A percentile compares a stretch with the other conserved stretches of the same genome.
These are phyloP conservation scores for Sclerotinia nivalis DNA, from an alignment of 2,329 filamentous ascomycete genomes.

Conservation along the genomic window DNA sequence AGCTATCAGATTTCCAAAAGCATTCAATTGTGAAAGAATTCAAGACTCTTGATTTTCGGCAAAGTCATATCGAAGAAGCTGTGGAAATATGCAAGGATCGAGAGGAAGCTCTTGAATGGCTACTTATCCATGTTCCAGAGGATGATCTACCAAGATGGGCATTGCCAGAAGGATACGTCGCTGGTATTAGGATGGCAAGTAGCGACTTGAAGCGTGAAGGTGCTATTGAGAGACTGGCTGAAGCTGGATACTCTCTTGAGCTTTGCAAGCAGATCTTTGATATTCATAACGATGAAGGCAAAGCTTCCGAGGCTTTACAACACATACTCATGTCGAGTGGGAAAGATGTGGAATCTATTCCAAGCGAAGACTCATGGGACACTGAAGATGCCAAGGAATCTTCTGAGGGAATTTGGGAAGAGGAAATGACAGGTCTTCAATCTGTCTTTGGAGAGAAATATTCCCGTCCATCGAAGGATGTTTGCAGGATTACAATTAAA, in stretches of 20 bases:
- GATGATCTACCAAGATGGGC: constrained; percentile 94
- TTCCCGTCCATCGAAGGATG: constrained; percentile 56
- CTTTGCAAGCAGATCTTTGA: constrained; percentile 79
- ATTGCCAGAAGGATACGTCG: constrained; percentile 86
- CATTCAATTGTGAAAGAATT: constrained; percentile 70
- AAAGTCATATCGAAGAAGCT: constrained; percentile 86
- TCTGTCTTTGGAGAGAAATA: constrained; percentile 82
- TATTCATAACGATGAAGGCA: constrained; percentile 68
- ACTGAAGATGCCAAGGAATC: constrained; percentile 48
- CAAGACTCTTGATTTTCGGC: constrained; percentile 78
- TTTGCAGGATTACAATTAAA: constrained; percentile 70
- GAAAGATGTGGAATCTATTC: constrained; percentile 39
- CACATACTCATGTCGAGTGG: constrained; percentile 59
- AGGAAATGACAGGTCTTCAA: constrained; percentile 80
- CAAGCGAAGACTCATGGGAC: constrained; percentile 43
- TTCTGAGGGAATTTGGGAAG: constrained; percentile 73
- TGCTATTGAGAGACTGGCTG: constrained; percentile 76
- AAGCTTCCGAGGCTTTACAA: constrained; percentile 79
- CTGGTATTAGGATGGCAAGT: constrained; percentile 82
- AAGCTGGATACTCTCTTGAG: constrained; percentile 82
- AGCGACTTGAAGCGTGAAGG: constrained; percentile 79
- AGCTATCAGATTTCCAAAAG: constrained; percentile 60
- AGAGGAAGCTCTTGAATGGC: constrained; percentile 92
- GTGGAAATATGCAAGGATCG: constrained; percentile 83
- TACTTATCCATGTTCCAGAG: constrained; percentile 94